Evolutionary conservation across 2,329 filamentous ascomycete genomes (phyloP).

Genomic region (Mycosphaerelloides madeirae): DNA sequence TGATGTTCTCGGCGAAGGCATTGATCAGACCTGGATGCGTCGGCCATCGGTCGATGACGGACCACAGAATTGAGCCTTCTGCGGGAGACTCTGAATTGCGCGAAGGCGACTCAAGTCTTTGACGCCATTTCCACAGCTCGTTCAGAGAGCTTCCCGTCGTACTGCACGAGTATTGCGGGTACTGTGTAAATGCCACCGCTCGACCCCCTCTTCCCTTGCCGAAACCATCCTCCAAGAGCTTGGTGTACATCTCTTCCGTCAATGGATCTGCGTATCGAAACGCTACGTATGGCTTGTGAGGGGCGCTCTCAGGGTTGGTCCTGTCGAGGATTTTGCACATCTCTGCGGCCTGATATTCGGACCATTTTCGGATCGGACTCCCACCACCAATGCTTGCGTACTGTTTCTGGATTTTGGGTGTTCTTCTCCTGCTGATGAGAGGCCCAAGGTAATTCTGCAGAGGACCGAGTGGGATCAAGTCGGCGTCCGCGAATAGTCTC

Average conservation of each 20-base stretch:
- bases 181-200: conserved; percentile 95
- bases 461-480: conserved; percentile 90
- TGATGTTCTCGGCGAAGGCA: conserved; percentile 88
- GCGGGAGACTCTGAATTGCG: conserved; percentile 46
- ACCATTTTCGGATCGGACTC: conserved; percentile 98
- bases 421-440: conserved; percentile 77
- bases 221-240: conserved; percentile 81
- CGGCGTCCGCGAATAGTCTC: conserved; percentile 87
- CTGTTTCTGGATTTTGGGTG: conserved; percentile 94
- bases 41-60: conserved; percentile 96
- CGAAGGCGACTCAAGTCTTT: conserved; percentile 61
- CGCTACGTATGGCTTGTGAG: conserved; percentile 94
- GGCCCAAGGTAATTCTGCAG: conserved; percentile 88
- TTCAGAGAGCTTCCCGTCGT: conserved; percentile 95
- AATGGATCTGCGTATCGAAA: conserved; percentile 92
- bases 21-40: conserved; percentile 85
- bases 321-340: conserved; percentile 97
- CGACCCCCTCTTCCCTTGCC: conserved; percentile 84
- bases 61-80: conserved; percentile 79
- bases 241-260: conserved; percentile 88
- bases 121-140: conserved; percentile 96
- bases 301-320: conserved; percentile 86
- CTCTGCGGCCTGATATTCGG: conserved; percentile 84
- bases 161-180: conserved; percentile 96
- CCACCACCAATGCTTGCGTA: conserved; percentile 93